Conservation (phyloP, 176 grass and related monocot species). For the Ensete ventricosum region DNA sequence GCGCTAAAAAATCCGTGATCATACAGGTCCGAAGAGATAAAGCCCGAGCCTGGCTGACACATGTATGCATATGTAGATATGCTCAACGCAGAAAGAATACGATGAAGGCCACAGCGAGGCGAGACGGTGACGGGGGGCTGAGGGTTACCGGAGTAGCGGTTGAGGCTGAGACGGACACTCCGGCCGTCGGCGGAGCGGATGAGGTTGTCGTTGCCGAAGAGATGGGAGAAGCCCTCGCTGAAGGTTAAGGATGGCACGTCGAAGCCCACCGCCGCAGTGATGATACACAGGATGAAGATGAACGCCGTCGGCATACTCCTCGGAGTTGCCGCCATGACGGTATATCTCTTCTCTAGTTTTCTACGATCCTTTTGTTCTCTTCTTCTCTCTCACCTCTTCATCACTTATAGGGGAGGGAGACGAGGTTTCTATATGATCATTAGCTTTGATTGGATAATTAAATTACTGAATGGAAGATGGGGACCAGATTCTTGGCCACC, state of each 20-base stretch:
- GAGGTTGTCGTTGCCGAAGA: constrained; percentile 19
- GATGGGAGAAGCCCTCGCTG: constrained; percentile 11
- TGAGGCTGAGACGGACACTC: constrained; percentile 11
- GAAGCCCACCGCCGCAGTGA: neutral
- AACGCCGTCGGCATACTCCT: neutral
- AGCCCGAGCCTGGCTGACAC: neutral
- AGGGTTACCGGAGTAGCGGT: constrained; percentile 10
- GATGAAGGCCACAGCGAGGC: neutral
- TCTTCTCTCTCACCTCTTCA: neutral
- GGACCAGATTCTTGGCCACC: no score
- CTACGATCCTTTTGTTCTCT: neutral
- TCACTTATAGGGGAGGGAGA: neutral
- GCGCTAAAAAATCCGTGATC: constrained; percentile 16
- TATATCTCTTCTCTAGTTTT: neutral
- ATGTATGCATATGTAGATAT: neutral
- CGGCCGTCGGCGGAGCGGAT: constrained; percentile 9
- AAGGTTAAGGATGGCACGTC: constrained; percentile 1
- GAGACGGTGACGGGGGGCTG: neutral
- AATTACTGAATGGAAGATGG: no score
- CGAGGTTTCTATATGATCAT: no score
- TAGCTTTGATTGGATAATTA: no score
- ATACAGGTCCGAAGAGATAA: constrained; percentile 9
- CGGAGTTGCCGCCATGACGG: neutral
- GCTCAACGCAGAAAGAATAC: neutral
- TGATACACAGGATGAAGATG: neutral